Conservation (phyloP, 2,329 filamentous ascomycete genomes). For the Penicillium sp. region DNA sequence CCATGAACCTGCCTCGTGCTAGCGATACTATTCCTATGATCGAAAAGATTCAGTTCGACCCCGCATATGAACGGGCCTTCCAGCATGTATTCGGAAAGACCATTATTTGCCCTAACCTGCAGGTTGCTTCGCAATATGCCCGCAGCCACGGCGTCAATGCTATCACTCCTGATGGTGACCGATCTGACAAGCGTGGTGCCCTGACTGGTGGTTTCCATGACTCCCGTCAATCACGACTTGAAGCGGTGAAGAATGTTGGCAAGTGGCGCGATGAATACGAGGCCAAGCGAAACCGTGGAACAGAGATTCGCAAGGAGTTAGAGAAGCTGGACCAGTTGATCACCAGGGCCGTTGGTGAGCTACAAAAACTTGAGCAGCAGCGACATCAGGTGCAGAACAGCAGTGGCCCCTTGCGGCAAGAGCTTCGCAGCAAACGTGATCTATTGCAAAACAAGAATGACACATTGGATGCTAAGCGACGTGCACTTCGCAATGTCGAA, state of each 20-base stretch:
- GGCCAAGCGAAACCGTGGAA: slow-evolving; percentile 61
- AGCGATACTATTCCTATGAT: slow-evolving; percentile 86
- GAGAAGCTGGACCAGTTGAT: slow-evolving; percentile 85
- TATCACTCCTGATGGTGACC: slow-evolving; percentile 92
- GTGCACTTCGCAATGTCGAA: slow-evolving; percentile 66
- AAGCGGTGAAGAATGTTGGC: slow-evolving; percentile 73
- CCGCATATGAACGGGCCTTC: slow-evolving; percentile 78
- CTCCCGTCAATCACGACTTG: slow-evolving; percentile 78
- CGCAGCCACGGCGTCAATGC: slow-evolving; percentile 88
- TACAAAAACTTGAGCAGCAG: slow-evolving; percentile 79
- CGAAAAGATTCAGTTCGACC: slow-evolving; percentile 78
- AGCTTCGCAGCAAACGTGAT: slow-evolving; percentile 72
- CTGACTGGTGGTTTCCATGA: slow-evolving; percentile 95
- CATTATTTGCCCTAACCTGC: slow-evolving; percentile 87
- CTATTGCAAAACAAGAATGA: slow-evolving; percentile 72
- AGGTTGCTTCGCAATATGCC: slow-evolving; percentile 85
- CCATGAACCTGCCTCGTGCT: slow-evolving; percentile 76
- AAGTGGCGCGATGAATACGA: slow-evolving; percentile 77
- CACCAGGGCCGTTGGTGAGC: slow-evolving; percentile 77
- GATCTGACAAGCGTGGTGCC: slow-evolving; percentile 90
- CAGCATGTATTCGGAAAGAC: slow-evolving; percentile 94
- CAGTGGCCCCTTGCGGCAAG: slow-evolving; percentile 75
- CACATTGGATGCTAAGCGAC: slow-evolving; percentile 71
- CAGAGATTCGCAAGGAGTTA: slow-evolving; percentile 67
- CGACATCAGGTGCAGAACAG: slow-evolving; percentile 76